Evolutionary conservation across 768 basidiomycete genomes (phyloP).

Genomic region (Mycena floridula): DNA sequence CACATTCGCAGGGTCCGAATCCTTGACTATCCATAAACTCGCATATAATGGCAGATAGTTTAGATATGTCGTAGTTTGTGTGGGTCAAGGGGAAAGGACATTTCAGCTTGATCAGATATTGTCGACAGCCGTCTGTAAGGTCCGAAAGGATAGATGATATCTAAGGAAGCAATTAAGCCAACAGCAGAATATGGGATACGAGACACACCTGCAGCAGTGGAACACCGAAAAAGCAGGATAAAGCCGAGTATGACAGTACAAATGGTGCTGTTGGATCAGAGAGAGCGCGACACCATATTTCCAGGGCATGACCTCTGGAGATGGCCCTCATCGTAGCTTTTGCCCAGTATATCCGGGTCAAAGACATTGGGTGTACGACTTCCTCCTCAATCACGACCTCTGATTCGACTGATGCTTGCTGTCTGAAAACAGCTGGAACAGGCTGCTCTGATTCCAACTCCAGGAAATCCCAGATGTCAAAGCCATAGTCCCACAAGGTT

Average conservation of each 20-base stretch:
- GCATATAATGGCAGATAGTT: conserved; percentile 38
- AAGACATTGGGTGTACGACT: conserved; percentile 17
- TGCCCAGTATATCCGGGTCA: conserved; percentile 49
- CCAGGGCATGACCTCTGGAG: conserved; percentile 33
- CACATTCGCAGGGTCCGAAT: conserved; percentile 38
- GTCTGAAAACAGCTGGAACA: conserved; percentile 23
- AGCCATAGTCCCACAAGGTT: conserved; percentile 31
- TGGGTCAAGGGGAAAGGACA: conserved; percentile 21
- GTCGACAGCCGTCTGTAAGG: conserved; percentile 33
- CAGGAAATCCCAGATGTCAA: conserved; percentile 54
- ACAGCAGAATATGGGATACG: no score
- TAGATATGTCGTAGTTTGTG: conserved; percentile 24
- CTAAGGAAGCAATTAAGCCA: no score
- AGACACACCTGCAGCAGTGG: conserved; percentile 25
- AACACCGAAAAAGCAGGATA: conserved; percentile 40
- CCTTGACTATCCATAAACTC: conserved; percentile 44
- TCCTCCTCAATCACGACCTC: conserved; percentile 1
- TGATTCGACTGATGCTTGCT: no score
- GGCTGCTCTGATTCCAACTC: conserved; percentile 30
- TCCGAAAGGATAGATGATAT: conserved; percentile 33
- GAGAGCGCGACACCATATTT: conserved; percentile 26
- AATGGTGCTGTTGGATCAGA: conserved; percentile 20
- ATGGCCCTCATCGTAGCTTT: conserved; percentile 35
- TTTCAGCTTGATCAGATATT: conserved; percentile 24
- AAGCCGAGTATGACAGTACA: conserved; percentile 39